phyloP scores from a whole-genome alignment of 2,329 filamentous ascomycete genomes.

The Fusarium devonianum region DNA sequence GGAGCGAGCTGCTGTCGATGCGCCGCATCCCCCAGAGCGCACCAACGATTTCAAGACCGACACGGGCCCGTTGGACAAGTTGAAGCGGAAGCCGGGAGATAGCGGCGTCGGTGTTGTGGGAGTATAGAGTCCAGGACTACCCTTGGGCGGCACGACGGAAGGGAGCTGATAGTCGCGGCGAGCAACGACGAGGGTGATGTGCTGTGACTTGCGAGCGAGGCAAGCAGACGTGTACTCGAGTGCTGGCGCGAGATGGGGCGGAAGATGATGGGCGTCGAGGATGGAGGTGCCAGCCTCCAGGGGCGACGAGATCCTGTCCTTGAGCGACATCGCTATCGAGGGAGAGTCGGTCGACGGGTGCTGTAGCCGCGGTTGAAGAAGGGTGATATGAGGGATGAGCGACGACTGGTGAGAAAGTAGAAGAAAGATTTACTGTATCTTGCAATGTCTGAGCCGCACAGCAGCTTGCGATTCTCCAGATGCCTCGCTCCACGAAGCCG shows the following conservation, averaged over 20 bases:
- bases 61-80: conserved; percentile 44
- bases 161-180: conserved; percentile 64
- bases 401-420: conserved; percentile 1
- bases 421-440: conserved; percentile 5
- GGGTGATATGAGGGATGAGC: conserved; percentile 1
- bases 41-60: conserved; percentile 46
- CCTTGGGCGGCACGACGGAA: conserved; percentile 36
- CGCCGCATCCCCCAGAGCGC: conserved; percentile 36
- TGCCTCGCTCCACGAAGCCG: conserved; percentile 10
- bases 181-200: conserved; percentile 65
- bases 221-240: conserved; percentile 66
- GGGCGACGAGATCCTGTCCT: conserved; percentile 66
- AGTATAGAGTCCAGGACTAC: conserved; percentile 24
- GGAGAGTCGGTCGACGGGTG: conserved; percentile 24
- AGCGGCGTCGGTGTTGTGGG: conserved; percentile 42
- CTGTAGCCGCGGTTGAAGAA: no score
- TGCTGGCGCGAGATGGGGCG: conserved; percentile 59
- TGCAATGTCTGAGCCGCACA: conserved; percentile 25
- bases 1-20: conserved; percentile 35
- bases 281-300: conserved; percentile 69
- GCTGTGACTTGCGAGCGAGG: conserved; percentile 61
- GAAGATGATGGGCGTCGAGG: conserved; percentile 65
- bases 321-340: conserved; percentile 53
- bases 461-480: conserved; percentile 29
- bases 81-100: conserved; percentile 45